Base-by-base conservation (phyloP, 305 asterid species). In the Solanum hybrid region DNA sequence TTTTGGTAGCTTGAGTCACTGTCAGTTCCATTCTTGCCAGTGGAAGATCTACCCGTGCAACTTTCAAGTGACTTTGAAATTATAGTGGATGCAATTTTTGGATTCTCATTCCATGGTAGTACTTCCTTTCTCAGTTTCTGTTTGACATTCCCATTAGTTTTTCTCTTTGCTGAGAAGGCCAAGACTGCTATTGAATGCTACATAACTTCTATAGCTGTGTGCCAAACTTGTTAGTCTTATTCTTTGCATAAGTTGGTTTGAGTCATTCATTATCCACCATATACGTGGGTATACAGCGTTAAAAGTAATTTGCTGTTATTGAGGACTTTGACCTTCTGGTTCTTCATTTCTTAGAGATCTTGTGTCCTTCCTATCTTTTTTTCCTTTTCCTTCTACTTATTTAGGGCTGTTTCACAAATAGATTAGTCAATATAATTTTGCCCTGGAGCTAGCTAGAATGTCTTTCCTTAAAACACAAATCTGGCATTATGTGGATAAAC, bases 71-170 rank as follows among this genome's bases (percentile, higher is more conserved):
- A 94, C 93, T 96, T 93, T 87, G 97, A 97, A 89, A 91, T 96
- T 90, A 77, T 96, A 73, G 94, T 97, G 91, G 99, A 97, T 95
- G 98, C 99, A 45, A 93, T 97, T 89, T 97, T 96, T 89, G 99
- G 99, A 89, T 96, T 96, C 93, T 97, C 99, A 75, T 96, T 96
- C 93, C 98, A 95, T 82, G 99, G 99, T 97, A 94, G 29, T 36
- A 73, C 15, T 65, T 38, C 81, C 81, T 90, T 33, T 73, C 72
- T 83, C 76, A n/a, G 13, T 70, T 57, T 85, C 45, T 57, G 27
- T 61, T 85, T 85, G 88, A 32, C 77, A 70, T 51, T 57, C 7
- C 76, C 75, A 10, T 32, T 84, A 85, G 41, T 57, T 85, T 85
- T 31, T 85, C 32, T 85, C 45, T 85, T 85, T 51, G 39, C 45